A percentile compares a stretch with the other conserved stretches of the same genome.
Evolutionary conservation across 805 yeast species (phyloP).

Genomic region (Sungouiella thailandica): DNA sequence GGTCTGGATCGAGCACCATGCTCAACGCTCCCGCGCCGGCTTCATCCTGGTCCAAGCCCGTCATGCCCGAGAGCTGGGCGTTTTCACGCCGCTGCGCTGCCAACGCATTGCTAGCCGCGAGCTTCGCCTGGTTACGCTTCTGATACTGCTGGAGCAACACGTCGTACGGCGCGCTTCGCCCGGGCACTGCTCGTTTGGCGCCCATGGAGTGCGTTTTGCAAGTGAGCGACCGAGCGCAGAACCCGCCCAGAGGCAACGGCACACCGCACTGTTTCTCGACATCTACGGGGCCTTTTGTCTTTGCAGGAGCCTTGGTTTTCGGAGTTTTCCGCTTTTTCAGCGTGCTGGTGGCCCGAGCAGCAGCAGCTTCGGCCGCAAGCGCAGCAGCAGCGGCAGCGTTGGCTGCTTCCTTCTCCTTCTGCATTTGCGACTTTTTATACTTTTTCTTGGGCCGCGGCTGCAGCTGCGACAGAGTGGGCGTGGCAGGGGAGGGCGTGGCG

Average conservation of each 20-base stretch:
- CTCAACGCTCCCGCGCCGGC: conserved; percentile 31
- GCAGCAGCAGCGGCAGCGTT: conserved; percentile 44
- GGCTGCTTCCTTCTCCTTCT: conserved; percentile 43
- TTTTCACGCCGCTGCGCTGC: conserved; percentile 74
- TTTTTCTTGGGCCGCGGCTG: conserved; percentile 35
- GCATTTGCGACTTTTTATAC: conserved; percentile 40
- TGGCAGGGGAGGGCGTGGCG: conserved; percentile 31
- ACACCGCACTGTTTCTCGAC: conserved; percentile 97
- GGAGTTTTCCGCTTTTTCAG: conserved; percentile 30
- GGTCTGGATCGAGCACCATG: conserved; percentile 73
- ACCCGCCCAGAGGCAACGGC: conserved; percentile 87
- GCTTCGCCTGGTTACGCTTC: conserved; percentile 84
- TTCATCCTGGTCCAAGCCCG: conserved; percentile 16
- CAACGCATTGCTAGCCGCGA: conserved; percentile 76
- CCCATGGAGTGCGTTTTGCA: conserved; percentile 99
- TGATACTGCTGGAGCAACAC: conserved; percentile 83
- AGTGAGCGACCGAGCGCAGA: conserved; percentile 91
- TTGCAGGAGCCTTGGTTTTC: conserved; percentile 40
- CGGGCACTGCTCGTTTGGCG: conserved; percentile 91
- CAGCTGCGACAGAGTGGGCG: conserved; percentile 14
- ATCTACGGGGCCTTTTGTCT: conserved; percentile 79
- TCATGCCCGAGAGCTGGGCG: conserved; percentile 34
- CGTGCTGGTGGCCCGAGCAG: conserved; percentile 10
- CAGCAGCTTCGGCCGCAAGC: conserved; percentile 26
- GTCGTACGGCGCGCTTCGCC: conserved; percentile 91